A percentile compares a stretch with the other conserved stretches of the same genome.
Evolutionary conservation across 1,284 basidiomycete species (phyloP).

Genomic region (Puccinia hordei): DNA sequence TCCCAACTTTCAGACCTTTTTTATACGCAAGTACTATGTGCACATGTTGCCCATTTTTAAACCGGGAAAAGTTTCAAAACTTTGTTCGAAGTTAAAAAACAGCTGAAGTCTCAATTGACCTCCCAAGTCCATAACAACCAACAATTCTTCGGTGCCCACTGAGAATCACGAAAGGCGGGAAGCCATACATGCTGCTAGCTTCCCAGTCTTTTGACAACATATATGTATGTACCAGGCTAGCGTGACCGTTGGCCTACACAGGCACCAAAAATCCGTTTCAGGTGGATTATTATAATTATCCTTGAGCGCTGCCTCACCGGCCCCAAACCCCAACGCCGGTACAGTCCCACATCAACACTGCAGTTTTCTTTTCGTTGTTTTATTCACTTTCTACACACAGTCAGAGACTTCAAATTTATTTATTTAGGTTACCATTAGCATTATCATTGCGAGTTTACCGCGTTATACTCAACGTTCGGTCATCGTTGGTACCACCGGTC

Average conservation of each 20-base stretch:
- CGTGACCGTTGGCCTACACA: neutral
- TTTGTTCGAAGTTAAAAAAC: neutral
- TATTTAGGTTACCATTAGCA: constrained; percentile 15
- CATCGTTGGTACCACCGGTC: neutral
- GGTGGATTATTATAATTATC: neutral
- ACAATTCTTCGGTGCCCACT: neutral
- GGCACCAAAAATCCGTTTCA: neutral
- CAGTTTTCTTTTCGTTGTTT: constrained; percentile 11
- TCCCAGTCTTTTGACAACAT: neutral
- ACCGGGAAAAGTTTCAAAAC: neutral
- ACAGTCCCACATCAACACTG: neutral
- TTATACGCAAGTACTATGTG: neutral
- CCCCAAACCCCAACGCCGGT: neutral
- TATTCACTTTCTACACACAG: constrained; percentile 27
- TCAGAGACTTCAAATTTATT: constrained; percentile 22
- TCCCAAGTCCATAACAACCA: constrained; percentile 13
- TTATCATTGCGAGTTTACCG: constrained; percentile 23
- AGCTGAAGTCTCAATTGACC: neutral
- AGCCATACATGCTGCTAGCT: neutral
- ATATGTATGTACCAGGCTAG: too few relatives aligned
- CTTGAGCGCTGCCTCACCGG: neutral
- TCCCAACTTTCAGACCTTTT: neutral
- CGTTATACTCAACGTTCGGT: constrained; percentile 31
- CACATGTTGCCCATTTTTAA: neutral
- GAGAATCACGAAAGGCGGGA: neutral